Evolutionary conservation across 495 filamentous ascomycete genomes (phyloP).

Genomic region (Lophiotrema nucula): DNA sequence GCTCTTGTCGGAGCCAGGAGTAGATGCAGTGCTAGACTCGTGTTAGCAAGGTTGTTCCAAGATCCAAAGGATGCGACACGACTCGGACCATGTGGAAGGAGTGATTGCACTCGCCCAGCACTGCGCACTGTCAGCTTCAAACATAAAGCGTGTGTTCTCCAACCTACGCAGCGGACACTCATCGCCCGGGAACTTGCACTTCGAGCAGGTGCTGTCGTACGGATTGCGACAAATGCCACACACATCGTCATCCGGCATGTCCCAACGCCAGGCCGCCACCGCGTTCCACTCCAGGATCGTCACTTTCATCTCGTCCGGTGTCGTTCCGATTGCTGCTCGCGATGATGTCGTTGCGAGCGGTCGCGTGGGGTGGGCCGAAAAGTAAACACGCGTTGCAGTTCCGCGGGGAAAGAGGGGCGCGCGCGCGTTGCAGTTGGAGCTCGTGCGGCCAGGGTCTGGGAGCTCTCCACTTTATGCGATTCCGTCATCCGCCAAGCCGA

Average conservation of each 20-base stretch:
- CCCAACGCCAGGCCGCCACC: slow-evolving; percentile 95
- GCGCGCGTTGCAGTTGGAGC: no score
- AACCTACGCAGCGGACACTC: slow-evolving; percentile 84
- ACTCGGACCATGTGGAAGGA: slow-evolving; percentile 88
- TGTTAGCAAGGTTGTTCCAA: slow-evolving; percentile 4
- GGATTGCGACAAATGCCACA: slow-evolving; percentile 98
- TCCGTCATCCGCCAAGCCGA: no score
- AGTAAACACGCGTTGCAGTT: no score
- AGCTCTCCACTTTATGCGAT: no score
- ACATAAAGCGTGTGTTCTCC: slow-evolving; percentile 2
- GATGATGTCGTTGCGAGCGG: slow-evolving; percentile 17
- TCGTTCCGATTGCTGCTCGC: neutral
- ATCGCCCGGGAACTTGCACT: slow-evolving; percentile 96
- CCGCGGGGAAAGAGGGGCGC: no score
- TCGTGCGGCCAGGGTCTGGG: no score
- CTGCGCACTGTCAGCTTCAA: slow-evolving; percentile 47
- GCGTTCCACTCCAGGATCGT: slow-evolving; percentile 89
- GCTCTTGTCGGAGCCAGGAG: slow-evolving; percentile 94
- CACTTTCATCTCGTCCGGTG: slow-evolving; percentile 73
- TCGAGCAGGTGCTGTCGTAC: slow-evolving; percentile 95
- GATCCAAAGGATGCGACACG: neutral
- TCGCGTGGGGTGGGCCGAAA: slow-evolving; percentile 9
- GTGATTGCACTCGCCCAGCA: slow-evolving; percentile 93
- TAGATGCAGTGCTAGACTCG: slow-evolving; percentile 79
- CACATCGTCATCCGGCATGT: slow-evolving; percentile 95